phyloP scores from a whole-genome alignment of 768 basidiomycete genomes.

The Termitomyces sp. region DNA sequence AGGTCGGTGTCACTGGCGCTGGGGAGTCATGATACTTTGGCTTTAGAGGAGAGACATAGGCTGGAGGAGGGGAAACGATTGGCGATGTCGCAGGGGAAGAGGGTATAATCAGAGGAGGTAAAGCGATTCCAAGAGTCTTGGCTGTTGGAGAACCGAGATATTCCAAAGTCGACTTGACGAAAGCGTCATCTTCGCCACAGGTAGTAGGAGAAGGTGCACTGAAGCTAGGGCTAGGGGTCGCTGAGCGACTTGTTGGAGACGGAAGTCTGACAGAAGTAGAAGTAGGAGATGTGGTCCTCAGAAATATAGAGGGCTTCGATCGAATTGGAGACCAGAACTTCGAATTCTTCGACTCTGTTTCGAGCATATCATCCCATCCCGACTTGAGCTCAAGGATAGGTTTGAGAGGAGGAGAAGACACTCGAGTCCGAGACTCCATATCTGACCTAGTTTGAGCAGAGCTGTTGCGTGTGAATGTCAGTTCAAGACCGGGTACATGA shows the following conservation, averaged over 20 bases:
- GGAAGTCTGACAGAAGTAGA: slow-evolving; percentile 12
- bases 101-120: slow-evolving; percentile 16
- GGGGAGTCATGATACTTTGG: slow-evolving; percentile 2
- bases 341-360: slow-evolving; percentile 21
- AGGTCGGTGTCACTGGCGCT: slow-evolving; percentile 9
- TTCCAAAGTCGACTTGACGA: slow-evolving; percentile 36
- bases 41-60: slow-evolving; percentile 12
- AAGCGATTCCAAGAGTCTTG: slow-evolving; percentile 31
- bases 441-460: slow-evolving; percentile 4
- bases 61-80: slow-evolving; percentile 15
- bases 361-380: slow-evolving; percentile 45
- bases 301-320: slow-evolving; percentile 14
- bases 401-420: slow-evolving; percentile 15
- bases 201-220: slow-evolving; percentile 10
- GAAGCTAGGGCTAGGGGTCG: slow-evolving; percentile 21
- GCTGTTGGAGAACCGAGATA: slow-evolving; percentile 42
- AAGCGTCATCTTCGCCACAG: slow-evolving; percentile 29
- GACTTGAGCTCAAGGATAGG: slow-evolving; percentile 35
- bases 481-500: not conserved
- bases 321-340: slow-evolving; percentile 14
- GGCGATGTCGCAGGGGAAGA: slow-evolving; percentile 8
- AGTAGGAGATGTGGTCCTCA: slow-evolving; percentile 13
- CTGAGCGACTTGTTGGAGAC: slow-evolving; percentile 21
- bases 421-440: slow-evolving; percentile 15
- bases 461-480: not conserved